Evolutionary conservation across 2,329 filamentous ascomycete species (phyloP).

Genomic region (Mycosphaerella sp.): DNA sequence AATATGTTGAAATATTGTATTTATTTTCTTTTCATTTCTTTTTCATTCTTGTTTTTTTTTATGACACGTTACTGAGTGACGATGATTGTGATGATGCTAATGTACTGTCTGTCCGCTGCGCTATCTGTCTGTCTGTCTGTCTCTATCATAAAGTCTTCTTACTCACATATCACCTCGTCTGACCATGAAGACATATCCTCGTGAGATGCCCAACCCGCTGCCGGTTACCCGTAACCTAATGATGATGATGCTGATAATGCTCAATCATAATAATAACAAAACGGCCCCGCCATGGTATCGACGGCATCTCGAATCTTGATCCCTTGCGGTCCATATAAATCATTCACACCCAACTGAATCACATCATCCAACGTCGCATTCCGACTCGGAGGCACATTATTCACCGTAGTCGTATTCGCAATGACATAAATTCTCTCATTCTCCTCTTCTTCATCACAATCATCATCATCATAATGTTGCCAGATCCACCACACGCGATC

Average conservation of each 20-base stretch:
- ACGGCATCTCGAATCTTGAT: conserved; percentile 18
- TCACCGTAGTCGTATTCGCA: conserved; percentile 13
- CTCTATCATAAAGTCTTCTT: background rate
- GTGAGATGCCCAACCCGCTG: too few species aligned
- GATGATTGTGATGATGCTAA: background rate
- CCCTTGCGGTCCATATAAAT: background rate
- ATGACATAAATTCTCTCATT: conserved; percentile 5
- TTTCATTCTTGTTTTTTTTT: background rate
- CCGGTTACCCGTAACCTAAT: too few species aligned
- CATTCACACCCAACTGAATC: conserved; percentile 17
- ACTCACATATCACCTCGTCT: too few species aligned
- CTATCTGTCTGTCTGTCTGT: background rate
- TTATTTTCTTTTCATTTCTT: too few species aligned
- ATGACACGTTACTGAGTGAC: background rate
- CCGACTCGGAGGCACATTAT: conserved; percentile 13
- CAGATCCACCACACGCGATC: conserved; percentile 44
- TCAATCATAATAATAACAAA: conserved; percentile 20
- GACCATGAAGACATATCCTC: too few species aligned
- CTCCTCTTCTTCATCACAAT: conserved; percentile 30
- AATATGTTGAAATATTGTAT: background rate
- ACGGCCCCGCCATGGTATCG: conserved; percentile 16
- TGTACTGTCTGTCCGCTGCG: background rate
- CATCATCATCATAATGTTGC: conserved; percentile 40
- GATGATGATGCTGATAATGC: background rate
- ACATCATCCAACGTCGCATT: conserved; percentile 19